Evolutionary conservation across 768 basidiomycete species (phyloP).

Genomic region (Mycena capillaripes): DNA sequence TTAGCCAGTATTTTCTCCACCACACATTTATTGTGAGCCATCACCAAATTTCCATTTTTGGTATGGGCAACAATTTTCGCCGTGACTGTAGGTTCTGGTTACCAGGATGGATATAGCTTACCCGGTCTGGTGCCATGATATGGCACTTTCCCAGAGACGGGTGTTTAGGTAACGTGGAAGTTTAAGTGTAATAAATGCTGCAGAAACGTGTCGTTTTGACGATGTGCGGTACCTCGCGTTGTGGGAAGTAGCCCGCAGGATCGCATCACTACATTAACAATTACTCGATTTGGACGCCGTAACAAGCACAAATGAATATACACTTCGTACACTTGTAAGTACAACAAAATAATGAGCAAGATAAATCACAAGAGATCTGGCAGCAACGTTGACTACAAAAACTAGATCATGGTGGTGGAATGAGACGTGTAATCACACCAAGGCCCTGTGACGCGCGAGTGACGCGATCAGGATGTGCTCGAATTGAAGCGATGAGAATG

Average conservation of each 20-base stretch:
- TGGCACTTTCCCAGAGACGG: neutral
- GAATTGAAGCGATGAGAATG: slow-evolving; percentile 7
- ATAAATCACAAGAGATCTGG: slow-evolving; percentile 28
- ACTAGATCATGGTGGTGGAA: slow-evolving; percentile 5
- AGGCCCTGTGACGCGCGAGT: slow-evolving; percentile 65
- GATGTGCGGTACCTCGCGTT: no score
- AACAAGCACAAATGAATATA: no score
- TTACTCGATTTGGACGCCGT: neutral
- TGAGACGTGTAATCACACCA: slow-evolving; percentile 78
- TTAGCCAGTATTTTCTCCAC: no score
- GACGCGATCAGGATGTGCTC: slow-evolving; percentile 8
- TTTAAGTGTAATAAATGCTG: no score
- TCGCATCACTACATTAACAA: neutral
- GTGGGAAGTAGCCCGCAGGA: no score
- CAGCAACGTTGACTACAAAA: no score
- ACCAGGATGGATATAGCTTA: no score
- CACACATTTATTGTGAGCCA: no score
- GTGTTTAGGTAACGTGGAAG: neutral
- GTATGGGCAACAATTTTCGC: no score
- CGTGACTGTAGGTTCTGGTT: no score
- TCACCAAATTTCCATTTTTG: no score
- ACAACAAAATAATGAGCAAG: slow-evolving; percentile 32
- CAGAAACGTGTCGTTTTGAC: no score
- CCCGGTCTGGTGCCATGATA: neutral
- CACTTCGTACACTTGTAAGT: slow-evolving; percentile 19